phyloP scores from a whole-genome alignment of 345 rosid species.

The Iberis pinnata region DNA sequence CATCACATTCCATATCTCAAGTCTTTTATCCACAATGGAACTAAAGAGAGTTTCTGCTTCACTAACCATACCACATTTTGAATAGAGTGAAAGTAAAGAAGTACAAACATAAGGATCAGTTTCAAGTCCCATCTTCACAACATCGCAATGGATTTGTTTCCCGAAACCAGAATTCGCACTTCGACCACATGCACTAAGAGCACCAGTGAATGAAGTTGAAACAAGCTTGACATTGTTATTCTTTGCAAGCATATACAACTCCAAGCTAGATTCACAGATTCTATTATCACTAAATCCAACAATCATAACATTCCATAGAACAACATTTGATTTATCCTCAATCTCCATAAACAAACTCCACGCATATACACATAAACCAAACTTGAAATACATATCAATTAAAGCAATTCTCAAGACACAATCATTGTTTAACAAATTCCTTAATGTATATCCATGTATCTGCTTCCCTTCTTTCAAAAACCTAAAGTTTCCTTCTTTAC shows the following conservation, averaged over 20 bases:
- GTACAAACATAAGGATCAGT: slow-evolving; percentile 49
- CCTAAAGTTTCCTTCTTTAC: slow-evolving; percentile 35
- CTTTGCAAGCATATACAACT: slow-evolving; percentile 46
- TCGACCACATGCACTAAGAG: slow-evolving; percentile 47
- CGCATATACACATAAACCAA: slow-evolving; percentile 37
- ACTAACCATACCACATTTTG: slow-evolving; percentile 46
- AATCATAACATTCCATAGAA: slow-evolving; percentile 79
- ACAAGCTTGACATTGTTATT: slow-evolving; percentile 38
- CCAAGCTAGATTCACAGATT: slow-evolving; percentile 50
- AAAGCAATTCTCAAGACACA: slow-evolving; percentile 55
- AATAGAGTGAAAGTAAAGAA: slow-evolving; percentile 66
- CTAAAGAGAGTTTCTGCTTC: slow-evolving; percentile 48
- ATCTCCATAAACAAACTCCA: slow-evolving; percentile 40
- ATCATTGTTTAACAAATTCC: slow-evolving; percentile 41
- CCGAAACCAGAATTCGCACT: slow-evolving; percentile 47
- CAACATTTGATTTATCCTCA: slow-evolving; percentile 49
- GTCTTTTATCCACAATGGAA: slow-evolving; percentile 35
- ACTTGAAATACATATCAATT: slow-evolving; percentile 46
- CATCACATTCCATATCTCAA: slow-evolving; percentile 70
- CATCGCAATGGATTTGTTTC: slow-evolving; percentile 57
- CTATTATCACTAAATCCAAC: slow-evolving; percentile 49
- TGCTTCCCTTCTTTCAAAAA: slow-evolving; percentile 39
- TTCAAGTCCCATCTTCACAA: slow-evolving; percentile 53
- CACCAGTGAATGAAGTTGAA: slow-evolving; percentile 46
- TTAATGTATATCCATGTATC: slow-evolving; percentile 53